Conservation (phyloP, 2,329 filamentous ascomycete genomes). For the Paecilomyces fulvus region DNA sequence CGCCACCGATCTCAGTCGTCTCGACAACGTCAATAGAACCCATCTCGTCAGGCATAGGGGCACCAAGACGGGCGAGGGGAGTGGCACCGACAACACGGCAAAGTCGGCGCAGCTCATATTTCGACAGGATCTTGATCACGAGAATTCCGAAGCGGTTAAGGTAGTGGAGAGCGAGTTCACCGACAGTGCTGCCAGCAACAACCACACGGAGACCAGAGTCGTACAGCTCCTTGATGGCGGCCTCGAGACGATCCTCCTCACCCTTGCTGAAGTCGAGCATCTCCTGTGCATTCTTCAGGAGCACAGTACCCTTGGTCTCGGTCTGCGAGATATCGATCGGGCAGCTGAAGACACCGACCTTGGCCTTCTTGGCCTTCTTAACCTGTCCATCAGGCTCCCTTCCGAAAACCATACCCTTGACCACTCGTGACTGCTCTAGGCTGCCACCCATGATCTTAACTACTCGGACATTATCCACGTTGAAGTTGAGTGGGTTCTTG, state of each 20-base stretch:
- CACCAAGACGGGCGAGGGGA: slow-evolving; percentile 87
- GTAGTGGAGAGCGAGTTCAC: slow-evolving; percentile 94
- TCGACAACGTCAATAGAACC: slow-evolving; percentile 89
- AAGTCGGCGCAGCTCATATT: slow-evolving; percentile 90
- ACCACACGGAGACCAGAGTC: slow-evolving; percentile 90
- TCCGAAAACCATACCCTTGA: slow-evolving; percentile 97
- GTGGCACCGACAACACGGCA: slow-evolving; percentile 96
- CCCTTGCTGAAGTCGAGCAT: slow-evolving; percentile 98
- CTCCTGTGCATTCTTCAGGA: slow-evolving; percentile 94
- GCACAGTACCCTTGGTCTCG: slow-evolving; percentile 96
- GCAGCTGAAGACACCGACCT: slow-evolving; percentile 95
- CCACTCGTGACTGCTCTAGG: slow-evolving; percentile 85
- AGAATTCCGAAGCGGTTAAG: slow-evolving; percentile 95
- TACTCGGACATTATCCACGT: slow-evolving; percentile 96
- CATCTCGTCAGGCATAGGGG: slow-evolving; percentile 99
- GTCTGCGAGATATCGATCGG: slow-evolving; percentile 93
- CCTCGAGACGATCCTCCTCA: slow-evolving; percentile 86
- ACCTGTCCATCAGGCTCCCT: slow-evolving; percentile 86
- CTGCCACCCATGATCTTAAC: slow-evolving; percentile 99
- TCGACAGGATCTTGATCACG: slow-evolving; percentile 92
- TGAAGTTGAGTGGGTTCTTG: slow-evolving; percentile 93
- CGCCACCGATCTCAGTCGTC: slow-evolving; percentile 93
- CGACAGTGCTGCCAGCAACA: slow-evolving; percentile 84
- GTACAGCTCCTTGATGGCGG: slow-evolving; percentile 86
- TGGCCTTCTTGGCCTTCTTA: slow-evolving; percentile 87